Conservation (phyloP, 345 rosid genomes). For the Brassica carinata region DNA sequence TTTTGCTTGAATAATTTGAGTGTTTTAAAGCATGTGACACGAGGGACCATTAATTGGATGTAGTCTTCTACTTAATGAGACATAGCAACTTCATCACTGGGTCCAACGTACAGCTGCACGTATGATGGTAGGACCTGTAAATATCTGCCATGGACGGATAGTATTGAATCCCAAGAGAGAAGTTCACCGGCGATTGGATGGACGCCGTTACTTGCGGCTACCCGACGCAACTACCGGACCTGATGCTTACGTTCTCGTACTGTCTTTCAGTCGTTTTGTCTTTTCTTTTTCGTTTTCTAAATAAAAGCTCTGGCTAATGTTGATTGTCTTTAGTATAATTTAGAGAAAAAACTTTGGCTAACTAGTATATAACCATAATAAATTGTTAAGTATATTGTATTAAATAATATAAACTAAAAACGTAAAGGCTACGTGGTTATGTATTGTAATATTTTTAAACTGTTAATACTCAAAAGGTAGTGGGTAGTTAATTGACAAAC, state of each 20-base stretch:
- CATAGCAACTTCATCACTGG: neutral
- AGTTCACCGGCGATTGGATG: slow-evolving; percentile 18
- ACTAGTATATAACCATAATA: too few species aligned
- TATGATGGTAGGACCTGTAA: neutral
- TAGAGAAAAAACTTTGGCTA: too few species aligned
- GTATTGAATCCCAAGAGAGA: neutral
- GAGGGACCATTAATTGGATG: neutral
- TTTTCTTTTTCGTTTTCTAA: neutral
- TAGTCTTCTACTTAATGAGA: neutral
- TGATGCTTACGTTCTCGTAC: slow-evolving; percentile 25
- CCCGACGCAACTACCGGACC: slow-evolving; percentile 38
- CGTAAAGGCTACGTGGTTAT: too few species aligned
- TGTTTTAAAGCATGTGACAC: slow-evolving; percentile 14
- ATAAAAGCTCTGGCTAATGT: neutral
- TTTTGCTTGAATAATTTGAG: neutral
- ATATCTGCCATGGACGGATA: slow-evolving; percentile 15
- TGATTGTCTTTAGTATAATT: neutral
- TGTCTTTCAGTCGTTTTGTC: neutral
- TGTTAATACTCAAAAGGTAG: too few species aligned
- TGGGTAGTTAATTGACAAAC: too few species aligned
- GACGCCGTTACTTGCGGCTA: slow-evolving; percentile 36
- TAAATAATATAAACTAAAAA: too few species aligned
- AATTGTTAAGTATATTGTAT: too few species aligned
- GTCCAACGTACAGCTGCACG: neutral
- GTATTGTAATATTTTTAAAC: too few species aligned